Conservation (phyloP, 2,329 filamentous ascomycete species). For the Calonectria naviculata region DNA sequence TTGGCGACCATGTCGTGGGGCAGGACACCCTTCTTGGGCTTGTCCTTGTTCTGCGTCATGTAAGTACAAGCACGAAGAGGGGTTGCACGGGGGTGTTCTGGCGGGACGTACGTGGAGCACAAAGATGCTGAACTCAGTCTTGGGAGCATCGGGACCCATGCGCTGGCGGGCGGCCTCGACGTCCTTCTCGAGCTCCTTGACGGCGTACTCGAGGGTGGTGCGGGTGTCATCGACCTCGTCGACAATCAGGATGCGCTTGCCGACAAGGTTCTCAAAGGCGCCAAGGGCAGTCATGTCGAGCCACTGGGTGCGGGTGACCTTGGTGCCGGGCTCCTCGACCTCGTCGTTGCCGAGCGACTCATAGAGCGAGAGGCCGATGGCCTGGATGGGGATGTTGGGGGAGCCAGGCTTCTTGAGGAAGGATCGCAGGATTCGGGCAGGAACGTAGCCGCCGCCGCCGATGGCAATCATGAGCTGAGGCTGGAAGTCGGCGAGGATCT, state of each 20-base stretch:
- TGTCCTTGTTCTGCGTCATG: conserved; percentile 86
- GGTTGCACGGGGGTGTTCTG: not conserved
- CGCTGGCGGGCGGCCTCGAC: conserved; percentile 83
- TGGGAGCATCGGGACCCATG: conserved; percentile 71
- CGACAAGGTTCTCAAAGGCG: conserved; percentile 68
- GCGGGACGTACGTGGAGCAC: conserved; percentile 83
- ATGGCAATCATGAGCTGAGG: conserved; percentile 99
- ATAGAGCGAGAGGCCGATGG: conserved; percentile 97
- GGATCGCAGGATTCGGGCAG: conserved; percentile 94
- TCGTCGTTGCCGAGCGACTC: conserved; percentile 77
- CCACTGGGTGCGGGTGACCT: conserved; percentile 98
- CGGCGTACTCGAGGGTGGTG: conserved; percentile 93
- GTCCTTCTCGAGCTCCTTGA: conserved; percentile 94
- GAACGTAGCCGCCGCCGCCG: conserved; percentile 96
- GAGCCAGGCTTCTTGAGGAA: conserved; percentile 91
- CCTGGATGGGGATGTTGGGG: conserved; percentile 98
- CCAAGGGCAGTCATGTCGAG: conserved; percentile 86
- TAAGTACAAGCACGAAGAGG: not conserved
- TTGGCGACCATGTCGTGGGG: conserved; percentile 81
- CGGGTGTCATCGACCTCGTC: conserved; percentile 89
- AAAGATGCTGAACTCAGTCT: conserved; percentile 93
- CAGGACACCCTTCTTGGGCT: conserved; percentile 90
- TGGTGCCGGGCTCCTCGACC: conserved; percentile 82
- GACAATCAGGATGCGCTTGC: conserved; percentile 44
- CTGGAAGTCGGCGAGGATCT: conserved; percentile 86